Base-by-base conservation (phyloP, 1,284 basidiomycete genomes). In the Heterobasidion parviporum region DNA sequence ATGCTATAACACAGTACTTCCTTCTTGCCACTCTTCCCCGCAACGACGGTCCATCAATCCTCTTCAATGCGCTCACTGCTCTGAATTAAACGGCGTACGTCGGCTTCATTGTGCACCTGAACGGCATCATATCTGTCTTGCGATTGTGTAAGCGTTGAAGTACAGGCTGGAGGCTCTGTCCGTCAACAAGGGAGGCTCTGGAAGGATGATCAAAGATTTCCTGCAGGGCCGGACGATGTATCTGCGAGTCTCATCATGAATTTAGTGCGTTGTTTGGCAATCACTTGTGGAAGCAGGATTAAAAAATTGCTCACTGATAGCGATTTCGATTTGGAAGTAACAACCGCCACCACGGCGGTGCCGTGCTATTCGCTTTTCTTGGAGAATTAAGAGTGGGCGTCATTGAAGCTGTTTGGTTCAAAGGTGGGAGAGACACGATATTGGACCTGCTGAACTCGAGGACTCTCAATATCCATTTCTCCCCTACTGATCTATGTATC, bases 151-250 rank as follows among this genome's bases (percentile, higher is more conserved):
- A 94, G 64, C 82, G 50, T 72, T 83, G 47, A 84, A 92, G 69
- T 94, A 86, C 67, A 77, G 78, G 9, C 75, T 94, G 16, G 92
- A 95, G 69, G 92, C 92, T 9, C 74, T 95, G 8, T 77, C 87
- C 4, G 88, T 95, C 36, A 96, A 96, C 67, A 93, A 95, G 68
- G 90, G 96, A 16, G 83, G 83, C 41, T 83, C 86, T 1, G 93
- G 92, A 3, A 72, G 95, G 38, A 81, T 85, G 80, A 95, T 96
- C 55, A 60, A 81, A 56, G 93, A 96, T 71, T 76, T 72, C 3
- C 70, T 96, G 33, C 77, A 85, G 59, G 94, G 94, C 85, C 87
- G 1, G 80, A 96, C 32, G 71, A 82, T 54, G 78, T 94, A 50
- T 87, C 85, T 1, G 93, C 92, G 0, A 74, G 72, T 52, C 67